Base-by-base conservation (phyloP, 345 rosid genomes). In the Pseudoturritis turrita region DNA sequence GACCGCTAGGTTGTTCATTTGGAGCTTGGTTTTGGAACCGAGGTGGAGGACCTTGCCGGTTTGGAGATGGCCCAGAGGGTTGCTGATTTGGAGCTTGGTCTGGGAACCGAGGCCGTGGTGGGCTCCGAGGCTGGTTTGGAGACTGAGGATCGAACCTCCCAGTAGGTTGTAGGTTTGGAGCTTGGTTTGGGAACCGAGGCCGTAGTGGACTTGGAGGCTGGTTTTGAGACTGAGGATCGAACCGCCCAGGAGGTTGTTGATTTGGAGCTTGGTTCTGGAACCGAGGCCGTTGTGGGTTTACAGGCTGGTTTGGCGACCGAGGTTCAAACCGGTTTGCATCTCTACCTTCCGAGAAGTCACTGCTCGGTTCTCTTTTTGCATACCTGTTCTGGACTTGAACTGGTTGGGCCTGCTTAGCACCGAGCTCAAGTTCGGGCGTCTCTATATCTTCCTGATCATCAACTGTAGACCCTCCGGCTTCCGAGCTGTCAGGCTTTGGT, bases 281-380 rank as follows among this genome's bases (percentile, higher is more conserved):
- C 63, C 35, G 75, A 45, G 75, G 71, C n/a, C 26, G 53, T 33
- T 55, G 77, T 33, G 71, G 58, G 17, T 39, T 62, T 5, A 22
- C 10, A 54, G 31, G 60, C 52, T 60, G 68, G 53, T 71, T 57
- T 53, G 65, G 79, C 70, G 64, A 55, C 54, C 37, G 70, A 23
- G 58, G 76, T 46, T 63, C 76, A 70, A 57, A 55, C 49, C 58
- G 50, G 63, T 43, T 56, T 37, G 68, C 55, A 31, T 64, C 76
- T 71, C 68, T 65, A 65, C 44, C 54, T 39, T 31, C 71, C 6
- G 71, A 74, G 22, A 68, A 76, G 44, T 29, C 78, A 53, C 55
- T 76, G 71, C 81, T 77, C 7, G 78, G 79, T 72, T 83, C 90
- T 55, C 68, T 76, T 74, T 74, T 81, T 54, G 63, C 72, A 26